phyloP scores from a whole-genome alignment of 139 green algal genomes.

The Closterium sp. region DNA sequence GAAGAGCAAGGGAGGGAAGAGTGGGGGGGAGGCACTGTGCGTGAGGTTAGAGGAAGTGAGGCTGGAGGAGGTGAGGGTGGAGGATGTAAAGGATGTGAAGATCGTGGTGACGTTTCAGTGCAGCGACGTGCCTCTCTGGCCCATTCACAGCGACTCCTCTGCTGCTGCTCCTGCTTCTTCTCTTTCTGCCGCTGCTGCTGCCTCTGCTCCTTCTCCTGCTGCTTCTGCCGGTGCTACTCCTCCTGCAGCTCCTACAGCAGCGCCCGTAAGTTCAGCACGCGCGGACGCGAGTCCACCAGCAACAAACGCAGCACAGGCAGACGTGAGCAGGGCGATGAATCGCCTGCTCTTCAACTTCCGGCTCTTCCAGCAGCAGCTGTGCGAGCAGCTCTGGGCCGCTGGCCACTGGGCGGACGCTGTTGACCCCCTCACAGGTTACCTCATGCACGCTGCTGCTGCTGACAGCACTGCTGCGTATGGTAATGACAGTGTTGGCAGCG shows the following conservation, averaged over 20 bases:
- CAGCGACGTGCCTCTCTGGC: not conserved
- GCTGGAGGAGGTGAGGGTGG: not conserved
- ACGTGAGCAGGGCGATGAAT: slow-evolving; percentile 58
- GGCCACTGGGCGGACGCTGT: slow-evolving; percentile 30
- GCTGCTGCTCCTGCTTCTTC: too few species aligned
- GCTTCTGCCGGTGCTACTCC: not conserved
- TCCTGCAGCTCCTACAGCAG: too few species aligned
- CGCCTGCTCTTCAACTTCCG: slow-evolving; percentile 56
- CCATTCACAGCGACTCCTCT: not conserved
- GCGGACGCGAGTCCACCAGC: not conserved
- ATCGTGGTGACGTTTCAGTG: not conserved
- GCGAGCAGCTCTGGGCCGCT: not conserved
- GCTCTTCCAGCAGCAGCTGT: slow-evolving; percentile 39
- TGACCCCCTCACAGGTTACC: slow-evolving; percentile 9
- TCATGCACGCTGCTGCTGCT: slow-evolving; percentile 2
- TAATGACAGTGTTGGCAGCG: not conserved
- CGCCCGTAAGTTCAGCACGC: not conserved
- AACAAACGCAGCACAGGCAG: not conserved
- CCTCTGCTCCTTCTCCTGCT: too few species aligned
- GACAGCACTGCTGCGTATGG: too few species aligned
- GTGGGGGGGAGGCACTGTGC: not conserved
- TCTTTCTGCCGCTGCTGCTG: not conserved
- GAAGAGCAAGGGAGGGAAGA: not conserved
- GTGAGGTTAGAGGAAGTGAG: not conserved
- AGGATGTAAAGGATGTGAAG: not conserved